phyloP scores from a whole-genome alignment of 768 basidiomycete species.

The Macrolepiota dolichaula region DNA sequence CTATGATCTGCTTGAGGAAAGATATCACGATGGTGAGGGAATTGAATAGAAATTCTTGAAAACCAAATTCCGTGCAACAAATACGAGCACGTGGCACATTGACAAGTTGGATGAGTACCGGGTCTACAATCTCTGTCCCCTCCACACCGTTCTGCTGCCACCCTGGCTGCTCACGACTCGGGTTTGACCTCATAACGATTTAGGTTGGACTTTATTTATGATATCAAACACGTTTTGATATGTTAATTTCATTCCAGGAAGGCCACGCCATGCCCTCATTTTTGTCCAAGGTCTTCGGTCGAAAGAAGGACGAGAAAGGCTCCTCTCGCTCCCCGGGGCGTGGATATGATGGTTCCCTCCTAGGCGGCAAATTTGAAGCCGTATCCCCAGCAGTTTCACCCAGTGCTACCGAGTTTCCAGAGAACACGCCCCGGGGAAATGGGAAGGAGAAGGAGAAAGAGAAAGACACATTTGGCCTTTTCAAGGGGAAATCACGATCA shows the following conservation, averaged over 20 bases:
- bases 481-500: constrained; percentile 45
- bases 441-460: constrained; percentile 35
- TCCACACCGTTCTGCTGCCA: constrained; percentile 3
- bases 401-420: constrained; percentile 35
- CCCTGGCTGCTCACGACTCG: constrained; percentile 3
- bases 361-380: constrained; percentile 76
- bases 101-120: not conserved
- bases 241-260: constrained; percentile 13
- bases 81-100: constrained; percentile 9
- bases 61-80: constrained; percentile 1
- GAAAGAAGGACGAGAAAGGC: constrained; percentile 60
- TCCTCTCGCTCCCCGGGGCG: constrained; percentile 27
- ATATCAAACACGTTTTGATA: constrained; percentile 8
- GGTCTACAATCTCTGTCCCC: not conserved
- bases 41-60: not conserved
- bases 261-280: constrained; percentile 59
- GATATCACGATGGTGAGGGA: not conserved
- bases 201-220: constrained; percentile 5
- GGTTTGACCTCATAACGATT: not conserved
- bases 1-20: not conserved
- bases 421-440: constrained; percentile 23
- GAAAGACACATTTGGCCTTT: constrained; percentile 43
- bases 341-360: constrained; percentile 41
- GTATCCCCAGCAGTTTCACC: constrained; percentile 51
- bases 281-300: constrained; percentile 74